These are phyloP conservation scores for Daldinia grandis DNA, from an alignment of 495 filamentous ascomycete species.

Conservation along the genomic window DNA sequence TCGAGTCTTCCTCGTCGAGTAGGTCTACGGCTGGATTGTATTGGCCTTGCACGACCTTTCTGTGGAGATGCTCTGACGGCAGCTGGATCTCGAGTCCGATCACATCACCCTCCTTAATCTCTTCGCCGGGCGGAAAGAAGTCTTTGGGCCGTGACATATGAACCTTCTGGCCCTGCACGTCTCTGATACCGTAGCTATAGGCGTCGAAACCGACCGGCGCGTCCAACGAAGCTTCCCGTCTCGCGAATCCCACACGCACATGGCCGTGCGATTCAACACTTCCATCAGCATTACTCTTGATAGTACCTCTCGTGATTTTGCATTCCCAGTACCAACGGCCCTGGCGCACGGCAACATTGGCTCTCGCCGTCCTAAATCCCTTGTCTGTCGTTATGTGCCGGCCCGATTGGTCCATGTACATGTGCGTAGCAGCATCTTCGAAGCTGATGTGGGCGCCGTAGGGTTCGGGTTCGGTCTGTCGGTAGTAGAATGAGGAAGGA, in stretches of 20 bases:
- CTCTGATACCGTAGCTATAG: constrained; percentile 94
- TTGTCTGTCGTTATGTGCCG: constrained; percentile 77
- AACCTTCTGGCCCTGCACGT: constrained; percentile 87
- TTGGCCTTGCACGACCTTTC: constrained; percentile 83
- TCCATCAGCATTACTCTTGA: constrained; percentile 52
- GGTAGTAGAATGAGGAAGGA: constrained; percentile 85
- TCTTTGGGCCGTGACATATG: constrained; percentile 91
- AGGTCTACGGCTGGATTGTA: constrained; percentile 85
- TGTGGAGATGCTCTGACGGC: constrained; percentile 82
- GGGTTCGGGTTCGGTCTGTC: constrained; percentile 84
- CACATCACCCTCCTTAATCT: constrained; percentile 83
- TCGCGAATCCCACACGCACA: constrained; percentile 88
- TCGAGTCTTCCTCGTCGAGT: constrained; percentile 62
- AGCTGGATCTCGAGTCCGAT: constrained; percentile 94
- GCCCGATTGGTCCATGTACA: constrained; percentile 70
- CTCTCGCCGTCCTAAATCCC: constrained; percentile 82
- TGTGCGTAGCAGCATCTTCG: constrained; percentile 85
- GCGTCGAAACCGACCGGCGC: constrained; percentile 95
- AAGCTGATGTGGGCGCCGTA: constrained; percentile 85
- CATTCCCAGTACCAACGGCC: constrained; percentile 95
- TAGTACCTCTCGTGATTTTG: constrained; percentile 74
- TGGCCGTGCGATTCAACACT: constrained; percentile 67
- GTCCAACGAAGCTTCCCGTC: constrained; percentile 89
- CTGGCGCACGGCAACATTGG: constrained; percentile 91
- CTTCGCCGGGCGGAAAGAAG: constrained; percentile 79